Evolutionary conservation across 2,329 filamentous ascomycete genomes (phyloP).

Genomic region (Coniochaeta sp.): DNA sequence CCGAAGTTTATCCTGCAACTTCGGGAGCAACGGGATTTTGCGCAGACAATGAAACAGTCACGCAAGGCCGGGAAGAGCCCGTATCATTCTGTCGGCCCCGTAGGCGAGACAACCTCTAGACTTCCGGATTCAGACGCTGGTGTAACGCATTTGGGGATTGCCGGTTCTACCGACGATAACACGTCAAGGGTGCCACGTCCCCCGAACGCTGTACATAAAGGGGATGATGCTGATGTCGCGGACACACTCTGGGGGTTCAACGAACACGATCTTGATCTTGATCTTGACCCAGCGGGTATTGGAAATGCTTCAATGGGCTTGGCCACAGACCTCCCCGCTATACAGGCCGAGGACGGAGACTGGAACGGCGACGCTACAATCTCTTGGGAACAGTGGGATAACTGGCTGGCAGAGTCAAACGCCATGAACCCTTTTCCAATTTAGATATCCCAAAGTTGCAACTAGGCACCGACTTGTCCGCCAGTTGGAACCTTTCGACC

Average conservation of each 20-base stretch:
- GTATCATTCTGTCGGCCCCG: background rate
- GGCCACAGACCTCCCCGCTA: background rate
- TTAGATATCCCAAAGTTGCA: too few relatives aligned
- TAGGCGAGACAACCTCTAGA: background rate
- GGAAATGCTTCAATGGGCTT: background rate
- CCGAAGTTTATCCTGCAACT: conserved; percentile 13
- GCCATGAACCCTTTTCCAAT: too few relatives aligned
- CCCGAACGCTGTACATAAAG: too few relatives aligned
- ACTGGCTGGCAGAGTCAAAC: conserved; percentile 14
- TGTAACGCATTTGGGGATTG: too few relatives aligned
- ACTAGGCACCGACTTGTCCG: too few relatives aligned
- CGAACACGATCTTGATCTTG: too few relatives aligned
- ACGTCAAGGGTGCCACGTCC: too few relatives aligned
- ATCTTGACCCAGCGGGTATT: background rate
- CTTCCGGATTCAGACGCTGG: background rate
- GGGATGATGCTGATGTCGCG: too few relatives aligned
- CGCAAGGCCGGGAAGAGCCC: background rate
- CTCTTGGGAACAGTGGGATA: conserved; percentile 14
- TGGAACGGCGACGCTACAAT: conserved; percentile 6
- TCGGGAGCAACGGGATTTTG: conserved; percentile 13
- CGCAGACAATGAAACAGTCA: conserved; percentile 11
- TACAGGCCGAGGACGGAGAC: conserved; percentile 3
- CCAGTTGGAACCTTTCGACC: too few relatives aligned
- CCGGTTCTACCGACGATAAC: too few relatives aligned
- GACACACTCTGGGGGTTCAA: too few relatives aligned